phyloP scores from a whole-genome alignment of 2,329 filamentous ascomycete genomes.

The Colletotrichum caudatum region DNA sequence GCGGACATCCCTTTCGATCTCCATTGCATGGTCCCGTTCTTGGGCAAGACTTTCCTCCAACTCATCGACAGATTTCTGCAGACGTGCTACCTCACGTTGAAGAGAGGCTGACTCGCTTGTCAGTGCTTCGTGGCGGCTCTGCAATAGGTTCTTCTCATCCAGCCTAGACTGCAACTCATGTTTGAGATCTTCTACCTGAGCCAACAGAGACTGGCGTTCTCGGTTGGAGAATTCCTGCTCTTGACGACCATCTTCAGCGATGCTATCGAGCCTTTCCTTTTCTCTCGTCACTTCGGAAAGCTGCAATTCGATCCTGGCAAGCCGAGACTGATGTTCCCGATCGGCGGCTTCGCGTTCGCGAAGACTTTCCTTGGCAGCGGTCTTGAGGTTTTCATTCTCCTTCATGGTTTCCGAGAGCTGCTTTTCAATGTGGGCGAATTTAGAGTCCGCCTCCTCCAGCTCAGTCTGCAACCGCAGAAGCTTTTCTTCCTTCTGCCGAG shows the following conservation, averaged over 20 bases:
- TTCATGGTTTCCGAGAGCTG: slow-evolving; percentile 60
- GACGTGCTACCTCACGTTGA: slow-evolving; percentile 70
- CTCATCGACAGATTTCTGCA: slow-evolving; percentile 61
- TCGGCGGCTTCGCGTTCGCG: slow-evolving; percentile 57
- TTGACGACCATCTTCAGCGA: slow-evolving; percentile 58
- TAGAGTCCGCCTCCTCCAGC: slow-evolving; percentile 64
- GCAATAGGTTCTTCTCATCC: slow-evolving; percentile 77
- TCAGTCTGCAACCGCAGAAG: slow-evolving; percentile 75
- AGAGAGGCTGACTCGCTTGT: slow-evolving; percentile 74
- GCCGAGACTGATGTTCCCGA: slow-evolving; percentile 54
- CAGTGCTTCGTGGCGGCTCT: slow-evolving; percentile 75
- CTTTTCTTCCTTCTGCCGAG: slow-evolving; percentile 80
- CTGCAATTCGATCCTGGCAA: slow-evolving; percentile 64
- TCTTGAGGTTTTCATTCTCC: slow-evolving; percentile 60
- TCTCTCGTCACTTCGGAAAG: slow-evolving; percentile 60
- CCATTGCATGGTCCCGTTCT: slow-evolving; percentile 68
- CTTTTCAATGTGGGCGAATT: slow-evolving; percentile 65
- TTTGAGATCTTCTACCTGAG: slow-evolving; percentile 67
- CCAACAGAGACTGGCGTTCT: slow-evolving; percentile 56
- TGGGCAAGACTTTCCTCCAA: slow-evolving; percentile 62
- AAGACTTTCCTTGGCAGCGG: slow-evolving; percentile 58
- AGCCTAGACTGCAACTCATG: slow-evolving; percentile 69
- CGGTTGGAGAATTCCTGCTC: slow-evolving; percentile 57
- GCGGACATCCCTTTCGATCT: slow-evolving; percentile 70
- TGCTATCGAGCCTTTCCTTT: slow-evolving; percentile 57